Base-by-base conservation (phyloP, 148 eudicot species). In the Camellia japonica region DNA sequence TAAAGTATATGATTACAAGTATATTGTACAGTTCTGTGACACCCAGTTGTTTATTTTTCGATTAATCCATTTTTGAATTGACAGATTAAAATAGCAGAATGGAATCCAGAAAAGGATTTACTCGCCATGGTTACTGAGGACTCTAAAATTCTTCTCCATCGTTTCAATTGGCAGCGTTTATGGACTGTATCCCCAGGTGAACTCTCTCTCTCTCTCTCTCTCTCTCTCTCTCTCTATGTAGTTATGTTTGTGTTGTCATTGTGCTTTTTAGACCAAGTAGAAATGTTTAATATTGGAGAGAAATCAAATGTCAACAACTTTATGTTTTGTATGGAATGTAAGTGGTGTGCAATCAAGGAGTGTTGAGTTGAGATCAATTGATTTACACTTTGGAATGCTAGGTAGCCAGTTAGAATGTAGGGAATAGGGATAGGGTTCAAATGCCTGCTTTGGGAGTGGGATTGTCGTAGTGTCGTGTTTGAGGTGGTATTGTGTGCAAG, bases 41-140 rank as follows among this genome's bases (percentile, higher is more conserved):
- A 44, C 30, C 55, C 30, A 61, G 12, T 73, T 74, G 59, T 16
- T 47, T 59, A 41, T 46, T 63, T 84, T 80, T 23, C 13, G 65
- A 65, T 59, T 6, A 59, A 43, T 4, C 13, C 23, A 55, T 65
- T 54, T 41, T 41, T 66, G 54, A 30, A 10, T 69, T 72, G 54
- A 68, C 84, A 96, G 99, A 87, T 96, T 30, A 92, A 87, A 78
- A 67, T 93, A 71, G 97, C 97, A 9, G 99, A 93, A 78, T 96
- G 99, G 99, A 96, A 96, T 84, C 99, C 99, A 56, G 99, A 93
- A 76, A 96, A 96, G 76, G 99, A 96, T 91, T 87, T 96, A 64
- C 85, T 96, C 61, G 99, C 99, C n/a, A 96, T 96, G 99, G 99
- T 96, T n/a, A 93, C 95, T 0, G 98, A 92, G 68, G 99, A 96